These are phyloP conservation scores for Micromonas commoda DNA, from an alignment of 139 green algal genomes.

Conservation along the genomic window DNA sequence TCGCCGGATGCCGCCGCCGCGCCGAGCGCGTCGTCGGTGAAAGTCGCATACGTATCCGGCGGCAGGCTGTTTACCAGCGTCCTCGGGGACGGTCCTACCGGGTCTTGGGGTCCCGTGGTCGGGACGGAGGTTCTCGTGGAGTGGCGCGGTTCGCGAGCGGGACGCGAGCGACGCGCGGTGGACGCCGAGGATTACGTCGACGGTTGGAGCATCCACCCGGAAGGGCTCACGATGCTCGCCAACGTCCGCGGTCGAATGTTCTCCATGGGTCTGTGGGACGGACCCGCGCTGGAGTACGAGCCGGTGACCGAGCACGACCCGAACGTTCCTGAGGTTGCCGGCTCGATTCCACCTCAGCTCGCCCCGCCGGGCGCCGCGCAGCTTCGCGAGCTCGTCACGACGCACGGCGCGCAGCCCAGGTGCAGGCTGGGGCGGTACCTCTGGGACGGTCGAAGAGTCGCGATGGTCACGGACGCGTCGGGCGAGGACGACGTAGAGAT, in stretches of 20 bases:
- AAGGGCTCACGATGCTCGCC: not conserved
- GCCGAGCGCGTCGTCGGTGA: not conserved
- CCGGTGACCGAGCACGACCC: too few relatives aligned
- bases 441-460: constrained; percentile 8
- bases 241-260: constrained; percentile 6
- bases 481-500: constrained; percentile 27
- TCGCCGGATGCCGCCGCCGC: not conserved
- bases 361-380: too few relatives aligned
- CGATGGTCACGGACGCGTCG: constrained; percentile 2
- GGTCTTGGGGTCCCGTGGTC: too few relatives aligned
- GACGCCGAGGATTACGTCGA: constrained; percentile 4
- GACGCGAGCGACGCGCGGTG: not conserved
- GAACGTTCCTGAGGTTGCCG: too few relatives aligned
- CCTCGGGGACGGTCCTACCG: not conserved
- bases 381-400: not conserved
- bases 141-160: not conserved
- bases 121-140: not conserved
- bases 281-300: constrained; percentile 9
- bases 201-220: constrained; percentile 15
- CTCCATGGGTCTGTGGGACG: constrained; percentile 18
- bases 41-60: not conserved
- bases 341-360: too few relatives aligned
- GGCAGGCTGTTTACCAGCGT: not conserved
- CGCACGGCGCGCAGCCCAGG: not conserved
- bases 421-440: not conserved